Evolutionary conservation across 805 yeast species (phyloP), one percentile per base, ranked within the genome.

Genomic region (Kluyveromyces dobzhanskii): DNA sequence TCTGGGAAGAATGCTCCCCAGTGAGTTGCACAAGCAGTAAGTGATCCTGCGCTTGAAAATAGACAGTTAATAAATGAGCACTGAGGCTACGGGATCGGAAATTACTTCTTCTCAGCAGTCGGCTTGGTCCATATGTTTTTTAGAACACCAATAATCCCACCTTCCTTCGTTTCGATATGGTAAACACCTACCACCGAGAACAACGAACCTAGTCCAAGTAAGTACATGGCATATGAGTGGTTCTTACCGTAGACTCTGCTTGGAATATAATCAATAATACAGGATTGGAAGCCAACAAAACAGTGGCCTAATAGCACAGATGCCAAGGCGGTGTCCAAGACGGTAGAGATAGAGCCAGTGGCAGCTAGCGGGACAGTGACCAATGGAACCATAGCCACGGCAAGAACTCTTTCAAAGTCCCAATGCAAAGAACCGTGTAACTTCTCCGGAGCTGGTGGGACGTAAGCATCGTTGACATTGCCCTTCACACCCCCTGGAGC

Each of bases 181-280:
- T 87, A 92, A 39, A 90, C 67, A 44, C 97, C 98, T 54, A 81
- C 77, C 43, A 80, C 69, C 11, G 85, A 75, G 27, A 80, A 65
- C 39, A 71, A 67, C 2, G 95, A 70, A 28, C 97, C 97, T 2
- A 78, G 64, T 28, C 76, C 73, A 51, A 92, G 72, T 41, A 86
- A 58, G 45, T 70, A 71, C 69, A 76, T 65, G 41, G 94, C 88
- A 28, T 73, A 65, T 44, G 71, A 70, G 65, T 85, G 81, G 72
- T 84, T 76, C 30, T 69, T 61, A 27, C 95, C 95, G 62, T 80
- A 92, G 17, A 80, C 85, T 60, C 98, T 75, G 57, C 69, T 64
- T 30, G 96, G 97, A 40, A 90, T 80, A 66, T 90, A 92, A 64
- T 90, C 98, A 43, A 80, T 80, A 54, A 92, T 87, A 69, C 97